Evolutionary conservation across 2,329 filamentous ascomycete genomes (phyloP), one percentile per base, ranked within the genome.

Genomic region (Fusarium denticulatum): DNA sequence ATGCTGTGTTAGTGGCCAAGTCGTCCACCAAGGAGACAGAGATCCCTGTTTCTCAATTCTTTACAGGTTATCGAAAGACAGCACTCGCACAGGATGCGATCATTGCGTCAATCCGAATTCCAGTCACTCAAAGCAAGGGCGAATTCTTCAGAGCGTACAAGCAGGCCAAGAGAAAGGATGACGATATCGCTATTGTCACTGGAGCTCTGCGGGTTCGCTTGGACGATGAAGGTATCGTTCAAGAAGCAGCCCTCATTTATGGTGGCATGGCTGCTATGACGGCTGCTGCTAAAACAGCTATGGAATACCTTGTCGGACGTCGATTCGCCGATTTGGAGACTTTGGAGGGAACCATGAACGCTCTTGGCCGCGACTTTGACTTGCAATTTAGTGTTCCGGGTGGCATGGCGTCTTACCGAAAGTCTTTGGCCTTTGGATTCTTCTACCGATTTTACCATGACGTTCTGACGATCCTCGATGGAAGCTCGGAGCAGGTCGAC

Each of bases 391-490:
- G 95, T 60, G 96, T 99, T 1, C 96, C 96, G 0, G 96, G 96
- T 74, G 96, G 96, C 42, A 99, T 99, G 96, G 96, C 96, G 0
- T 97, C 95, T 3, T 99, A 98, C 80, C 88, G 96, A 34, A 97
- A 96, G 80, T 94, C 95, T 2, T 85, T 99, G 14, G 96, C 96
- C 0, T 86, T 98, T 59, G 92, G 95, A 6, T 97, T 99, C 87
- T 98, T 98, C 83, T 98, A 98, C 83, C 92, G 95, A 43, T 99
- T 98, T 82, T 98, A 97, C 80, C 94, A 98, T 78, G 96, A 98
- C 70, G 88, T 96, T 1, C 86, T 98, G 46, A 87, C 89, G 0
- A 87, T 88, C 34, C 81, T 97, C 2, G 84, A 87, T 26, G 86
- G 80, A 5, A 79, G 82, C 28, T 83, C 80, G 26, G 74, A 83